Conservation (phyloP, 805 yeast genomes). For the Saturnispora gosingensis region DNA sequence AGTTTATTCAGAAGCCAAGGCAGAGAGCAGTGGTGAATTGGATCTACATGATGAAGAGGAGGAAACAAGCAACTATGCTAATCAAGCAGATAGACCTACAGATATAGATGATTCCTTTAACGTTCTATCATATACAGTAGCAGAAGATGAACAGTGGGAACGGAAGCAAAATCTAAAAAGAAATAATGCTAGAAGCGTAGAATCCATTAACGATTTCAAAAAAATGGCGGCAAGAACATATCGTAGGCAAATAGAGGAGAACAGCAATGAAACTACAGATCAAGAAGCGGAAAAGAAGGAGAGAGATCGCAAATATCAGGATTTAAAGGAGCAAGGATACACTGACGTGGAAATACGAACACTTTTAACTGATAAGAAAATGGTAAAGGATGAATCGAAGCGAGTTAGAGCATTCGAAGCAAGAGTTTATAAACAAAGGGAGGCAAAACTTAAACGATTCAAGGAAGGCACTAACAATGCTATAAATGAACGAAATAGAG, state of each 20-base stretch:
- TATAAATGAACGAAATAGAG: constrained; percentile 65
- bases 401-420: constrained; percentile 29
- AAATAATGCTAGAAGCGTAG: constrained; percentile 28
- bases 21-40: background rate
- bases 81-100: constrained; percentile 16
- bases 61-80: background rate
- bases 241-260: constrained; percentile 37
- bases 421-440: constrained; percentile 31
- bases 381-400: constrained; percentile 27
- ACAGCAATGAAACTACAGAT: constrained; percentile 15
- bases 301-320: constrained; percentile 27
- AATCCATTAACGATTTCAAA: constrained; percentile 34
- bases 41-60: background rate
- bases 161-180: background rate
- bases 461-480: constrained; percentile 30
- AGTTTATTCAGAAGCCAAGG: constrained; percentile 11
- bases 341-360: constrained; percentile 18
- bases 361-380: constrained; percentile 29
- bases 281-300: constrained; percentile 21
- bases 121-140: constrained; percentile 45
- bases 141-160: constrained; percentile 55
- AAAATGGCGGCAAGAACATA: constrained; percentile 56
- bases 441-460: constrained; percentile 17
- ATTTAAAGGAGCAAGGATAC: constrained; percentile 18
- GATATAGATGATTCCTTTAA: constrained; percentile 32